Conservation (phyloP, 1,284 basidiomycete genomes). For the Trichosporon sp. region DNA sequence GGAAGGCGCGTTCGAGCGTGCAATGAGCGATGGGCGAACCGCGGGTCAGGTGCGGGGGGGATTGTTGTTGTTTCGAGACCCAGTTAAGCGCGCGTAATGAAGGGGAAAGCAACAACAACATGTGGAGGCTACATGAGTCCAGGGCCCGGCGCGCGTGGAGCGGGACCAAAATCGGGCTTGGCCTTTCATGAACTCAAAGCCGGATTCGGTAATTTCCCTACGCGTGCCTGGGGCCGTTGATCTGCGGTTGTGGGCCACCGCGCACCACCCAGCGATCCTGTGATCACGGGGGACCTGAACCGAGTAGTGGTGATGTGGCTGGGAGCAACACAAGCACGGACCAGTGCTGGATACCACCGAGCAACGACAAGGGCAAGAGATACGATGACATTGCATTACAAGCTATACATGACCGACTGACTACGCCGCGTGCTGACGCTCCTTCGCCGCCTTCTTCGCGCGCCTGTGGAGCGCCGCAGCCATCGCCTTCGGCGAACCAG, state of each 20-base stretch:
- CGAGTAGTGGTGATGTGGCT: neutral
- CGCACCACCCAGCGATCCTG: too few species aligned
- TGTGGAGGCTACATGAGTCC: conserved; percentile 9
- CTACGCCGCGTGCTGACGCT: conserved; percentile 21
- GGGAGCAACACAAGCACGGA: neutral
- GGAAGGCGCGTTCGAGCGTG: too few species aligned
- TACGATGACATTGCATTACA: too few species aligned
- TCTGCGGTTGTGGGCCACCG: neutral
- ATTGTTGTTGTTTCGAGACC: conserved; percentile 9
- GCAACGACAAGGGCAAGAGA: too few species aligned
- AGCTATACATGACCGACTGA: too few species aligned
- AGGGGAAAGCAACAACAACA: conserved; percentile 16
- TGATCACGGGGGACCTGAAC: too few species aligned
- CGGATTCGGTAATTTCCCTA: neutral
- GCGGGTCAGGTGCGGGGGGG: neutral
- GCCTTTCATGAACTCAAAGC: neutral
- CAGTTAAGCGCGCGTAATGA: neutral
- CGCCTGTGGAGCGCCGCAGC: conserved; percentile 46
- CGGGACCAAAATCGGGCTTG: neutral
- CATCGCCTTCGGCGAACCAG: conserved; percentile 57
- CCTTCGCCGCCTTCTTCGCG: conserved; percentile 25
- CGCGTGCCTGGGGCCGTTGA: conserved; percentile 6
- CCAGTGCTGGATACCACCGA: neutral
- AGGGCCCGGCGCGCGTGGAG: conserved; percentile 4
- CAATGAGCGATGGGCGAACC: neutral